Base-by-base conservation (phyloP, 2,329 filamentous ascomycete genomes). In the Zopfia rhizophila region DNA sequence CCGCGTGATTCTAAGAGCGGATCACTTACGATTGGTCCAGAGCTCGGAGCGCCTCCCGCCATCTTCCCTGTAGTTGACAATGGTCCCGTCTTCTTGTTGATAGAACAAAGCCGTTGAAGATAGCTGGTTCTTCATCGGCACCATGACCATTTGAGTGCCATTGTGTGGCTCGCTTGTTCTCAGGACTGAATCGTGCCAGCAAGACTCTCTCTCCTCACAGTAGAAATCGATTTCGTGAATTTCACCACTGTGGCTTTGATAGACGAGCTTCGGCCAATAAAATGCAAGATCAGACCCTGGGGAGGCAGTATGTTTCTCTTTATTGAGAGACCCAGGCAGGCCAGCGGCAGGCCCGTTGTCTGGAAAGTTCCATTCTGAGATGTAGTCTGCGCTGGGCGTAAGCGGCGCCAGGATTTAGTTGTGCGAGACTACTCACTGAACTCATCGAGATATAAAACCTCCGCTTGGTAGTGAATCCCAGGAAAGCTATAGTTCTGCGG, bases 281-380 rank as follows among this genome's bases (percentile, higher is more conserved):
- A 39, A 51, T 6, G 46, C 50, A 30, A 58, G 25, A 8, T 52
- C 39, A 11, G 50, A 45, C 5, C 40, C 38, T 17, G 40, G 32
- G 18, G 45, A 42, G 8, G 55, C 50, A 7, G 50, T 51, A 17
- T 58, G 53, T 27, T 50, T 54, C 36, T 58, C 49, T 8, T 48
- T 6, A 22, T 14, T 52, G 14, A 58, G 39, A 5, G 55, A 37
- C 5, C 55, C 55, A 14, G 53, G 39, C 17, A 41, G 44, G 3
- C 55, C 55, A 22, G 45, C 12, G 10, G 42, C 48, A 31, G 53
- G 24, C 2, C 47, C 48, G 30, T n/a, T 46, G 27, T 56, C 55
- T n/a, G 45, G 29, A 22, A 58, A 56, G 6, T 47, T 49, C 52
- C 48, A 58, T 40, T 56, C 55, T 12, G 38, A 48, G 10, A 58